These are phyloP conservation scores for Penicillium rolfsii DNA, from an alignment of 2,329 filamentous ascomycete species.

Conservation along the genomic window DNA sequence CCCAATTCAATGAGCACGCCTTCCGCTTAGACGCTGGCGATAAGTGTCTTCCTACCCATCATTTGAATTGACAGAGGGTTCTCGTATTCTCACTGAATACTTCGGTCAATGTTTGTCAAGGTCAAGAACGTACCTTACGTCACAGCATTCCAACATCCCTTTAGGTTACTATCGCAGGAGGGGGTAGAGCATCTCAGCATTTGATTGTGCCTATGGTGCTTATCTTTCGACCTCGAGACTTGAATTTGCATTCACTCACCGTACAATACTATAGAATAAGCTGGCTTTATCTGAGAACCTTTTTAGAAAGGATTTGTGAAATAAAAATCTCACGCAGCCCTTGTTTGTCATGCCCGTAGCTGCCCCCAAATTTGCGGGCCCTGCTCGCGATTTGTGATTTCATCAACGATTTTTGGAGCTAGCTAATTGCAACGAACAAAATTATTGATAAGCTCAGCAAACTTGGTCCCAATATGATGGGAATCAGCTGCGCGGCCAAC, in stretches of 20 bases:
- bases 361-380: background rate
- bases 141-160: conserved; percentile 8
- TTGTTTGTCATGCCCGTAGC: background rate
- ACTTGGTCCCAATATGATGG: background rate
- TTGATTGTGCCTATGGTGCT: background rate
- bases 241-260: background rate
- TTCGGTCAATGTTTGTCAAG: background rate
- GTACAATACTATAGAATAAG: no score
- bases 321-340: no score
- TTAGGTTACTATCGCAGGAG: background rate
- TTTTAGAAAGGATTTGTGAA: no score
- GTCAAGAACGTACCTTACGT: background rate
- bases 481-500: background rate
- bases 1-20: no score
- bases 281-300: no score
- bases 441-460: background rate
- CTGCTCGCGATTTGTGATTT: background rate
- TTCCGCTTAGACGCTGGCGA: no score
- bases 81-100: background rate
- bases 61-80: background rate
- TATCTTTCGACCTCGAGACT: background rate
- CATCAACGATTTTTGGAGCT: background rate
- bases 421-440: background rate
- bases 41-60: no score
- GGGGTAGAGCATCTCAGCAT: background rate